Evolutionary conservation across 2,329 filamentous ascomycete genomes (phyloP), one percentile per base, ranked within the genome.

Genomic region (Neobulgaria alba): DNA sequence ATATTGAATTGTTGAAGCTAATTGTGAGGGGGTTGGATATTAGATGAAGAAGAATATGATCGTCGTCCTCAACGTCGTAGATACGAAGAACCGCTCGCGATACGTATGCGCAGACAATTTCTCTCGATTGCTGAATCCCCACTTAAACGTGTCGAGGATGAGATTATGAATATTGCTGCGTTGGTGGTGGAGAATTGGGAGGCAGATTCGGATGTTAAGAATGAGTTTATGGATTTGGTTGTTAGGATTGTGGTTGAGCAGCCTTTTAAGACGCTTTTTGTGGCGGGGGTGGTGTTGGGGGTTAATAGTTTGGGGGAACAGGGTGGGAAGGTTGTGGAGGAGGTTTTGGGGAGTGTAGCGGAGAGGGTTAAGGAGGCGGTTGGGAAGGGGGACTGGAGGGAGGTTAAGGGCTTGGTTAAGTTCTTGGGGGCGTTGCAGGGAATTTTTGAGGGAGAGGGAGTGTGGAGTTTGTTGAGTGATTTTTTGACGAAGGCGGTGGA

Each of bases 221-320:
- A 71, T 21, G 77, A 72, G 37, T 93, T 94, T 61, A 69, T 85
- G 50, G 76, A 82, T 42, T 72, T 94, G 20, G 69, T 79, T 5
- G 66, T 89, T 43, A 85, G 90, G 63, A 71, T 96, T 50, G 73
- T 84, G 32, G 61, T 86, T 26, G 92, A 98, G 66, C 92, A 98
- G 65, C 92, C 92, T 1, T 82, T 98, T 63, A 96, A 96, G 70
- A 93, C 88, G n/a, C 90, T 92, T 0, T 96, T 95, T 60, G 74
- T 94, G 29, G 88, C 89, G 8, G 86, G 85, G 15, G 80, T 90
- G 10, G 74, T 93, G 32, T 72, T 95, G 43, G 75, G 87, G 42
- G 75, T 81, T 50, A 95, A 96, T 65, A 75, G 77, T 18, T 66
- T 84, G 54, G 87, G 86, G 58, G 71, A 82, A 3, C 84, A 90